These are phyloP conservation scores for Decorospora gaudefroyi DNA, from an alignment of 2,329 filamentous ascomycete species.

Conservation along the genomic window DNA sequence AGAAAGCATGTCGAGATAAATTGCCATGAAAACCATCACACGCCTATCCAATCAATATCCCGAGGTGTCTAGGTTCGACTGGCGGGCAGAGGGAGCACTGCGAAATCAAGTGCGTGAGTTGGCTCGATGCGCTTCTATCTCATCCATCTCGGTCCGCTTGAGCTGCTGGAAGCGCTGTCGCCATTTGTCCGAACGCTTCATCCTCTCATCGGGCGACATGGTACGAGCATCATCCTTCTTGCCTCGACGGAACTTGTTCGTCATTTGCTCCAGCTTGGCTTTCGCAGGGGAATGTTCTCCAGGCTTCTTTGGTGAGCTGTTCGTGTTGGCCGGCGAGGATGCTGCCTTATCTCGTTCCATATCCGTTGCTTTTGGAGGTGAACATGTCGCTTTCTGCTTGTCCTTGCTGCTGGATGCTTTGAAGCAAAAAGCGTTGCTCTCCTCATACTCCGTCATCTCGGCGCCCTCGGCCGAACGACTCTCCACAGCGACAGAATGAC, in stretches of 20 bases:
- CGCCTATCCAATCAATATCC: conserved; percentile 3
- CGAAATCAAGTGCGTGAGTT: conserved; percentile 14
- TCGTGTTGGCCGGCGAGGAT: conserved; percentile 32
- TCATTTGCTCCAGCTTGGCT: conserved; percentile 54
- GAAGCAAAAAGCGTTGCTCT: conserved; percentile 41
- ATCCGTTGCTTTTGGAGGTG: conserved; percentile 29
- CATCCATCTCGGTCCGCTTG: conserved; percentile 36
- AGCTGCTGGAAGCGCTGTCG: conserved; percentile 43
- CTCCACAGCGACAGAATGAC: conserved; percentile 11
- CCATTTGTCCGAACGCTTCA: conserved; percentile 45
- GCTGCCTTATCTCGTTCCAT: conserved; percentile 18
- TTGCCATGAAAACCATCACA: not conserved
- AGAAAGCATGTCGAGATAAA: not conserved
- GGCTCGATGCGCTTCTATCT: conserved; percentile 32
- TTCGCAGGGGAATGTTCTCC: conserved; percentile 52
- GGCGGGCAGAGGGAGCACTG: not conserved
- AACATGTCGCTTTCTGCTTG: conserved; percentile 38
- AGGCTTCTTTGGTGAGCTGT: conserved; percentile 44
- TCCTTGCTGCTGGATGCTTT: conserved; percentile 34
- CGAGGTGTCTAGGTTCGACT: not conserved
- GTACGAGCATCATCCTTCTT: conserved; percentile 45
- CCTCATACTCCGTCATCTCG: conserved; percentile 18
- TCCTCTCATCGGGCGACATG: conserved; percentile 47
- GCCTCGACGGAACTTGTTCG: conserved; percentile 51
- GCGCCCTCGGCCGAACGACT: conserved; percentile 9